Conservation (phyloP, 2,329 filamentous ascomycete genomes). For the Penicillium sp. region DNA sequence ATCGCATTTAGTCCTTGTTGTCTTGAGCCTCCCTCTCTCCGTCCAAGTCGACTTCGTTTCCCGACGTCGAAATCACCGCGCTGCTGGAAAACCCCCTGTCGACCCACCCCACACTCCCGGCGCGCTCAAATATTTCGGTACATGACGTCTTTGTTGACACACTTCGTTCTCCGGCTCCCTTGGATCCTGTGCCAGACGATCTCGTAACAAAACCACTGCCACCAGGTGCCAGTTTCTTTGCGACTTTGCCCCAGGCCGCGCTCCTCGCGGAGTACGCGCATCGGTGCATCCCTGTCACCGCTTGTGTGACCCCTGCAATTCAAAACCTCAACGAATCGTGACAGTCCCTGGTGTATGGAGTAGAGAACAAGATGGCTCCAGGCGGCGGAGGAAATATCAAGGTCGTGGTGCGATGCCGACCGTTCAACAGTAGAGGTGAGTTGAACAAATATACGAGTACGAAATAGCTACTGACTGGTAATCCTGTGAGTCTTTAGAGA, state of each 20-base stretch:
- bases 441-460: conserved; percentile 1
- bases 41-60: neutral
- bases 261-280: conserved; percentile 35
- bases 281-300: conserved; percentile 24
- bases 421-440: conserved; percentile 91
- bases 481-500: conserved; percentile 57
- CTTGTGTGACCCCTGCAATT: conserved; percentile 17
- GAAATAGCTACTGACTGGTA: conserved; percentile 6
- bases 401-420: conserved; percentile 94
- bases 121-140: conserved; percentile 24
- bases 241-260: conserved; percentile 24
- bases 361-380: conserved; percentile 57
- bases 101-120: conserved; percentile 16
- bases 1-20: conserved; percentile 6
- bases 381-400: conserved; percentile 95
- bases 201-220: neutral
- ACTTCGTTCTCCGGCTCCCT: conserved; percentile 17
- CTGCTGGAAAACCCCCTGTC: conserved; percentile 1
- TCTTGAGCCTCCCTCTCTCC: neutral
- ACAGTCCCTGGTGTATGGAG: conserved; percentile 36
- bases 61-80: conserved; percentile 2
- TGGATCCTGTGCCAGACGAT: conserved; percentile 9
- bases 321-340: conserved; percentile 10
- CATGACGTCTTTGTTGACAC: conserved; percentile 41
- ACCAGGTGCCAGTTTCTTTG: conserved; percentile 5